A percentile compares a stretch with the other conserved stretches of the same genome.
phyloP scores from a whole-genome alignment of 164 flowering plant genomes.

The Chimonanthus salicifolius region DNA sequence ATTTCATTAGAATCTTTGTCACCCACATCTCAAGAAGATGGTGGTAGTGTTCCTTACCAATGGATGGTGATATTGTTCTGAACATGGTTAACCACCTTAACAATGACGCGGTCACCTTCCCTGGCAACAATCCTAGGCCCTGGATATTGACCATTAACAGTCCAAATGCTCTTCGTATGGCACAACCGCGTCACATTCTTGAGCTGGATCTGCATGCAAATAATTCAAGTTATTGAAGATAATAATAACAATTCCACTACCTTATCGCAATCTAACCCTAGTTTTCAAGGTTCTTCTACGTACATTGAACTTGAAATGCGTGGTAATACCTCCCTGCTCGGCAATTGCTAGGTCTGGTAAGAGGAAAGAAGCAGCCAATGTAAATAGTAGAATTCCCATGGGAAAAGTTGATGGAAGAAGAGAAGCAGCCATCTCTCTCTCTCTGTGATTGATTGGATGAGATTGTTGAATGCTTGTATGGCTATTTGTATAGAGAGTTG shows the following conservation, averaged over 20 bases:
- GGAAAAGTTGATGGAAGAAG: slow-evolving; percentile 5
- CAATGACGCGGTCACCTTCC: slow-evolving; percentile 40
- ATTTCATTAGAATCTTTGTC: too few relatives aligned
- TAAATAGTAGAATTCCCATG: slow-evolving; percentile 4
- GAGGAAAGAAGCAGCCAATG: slow-evolving; percentile 8
- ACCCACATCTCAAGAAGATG: background rate
- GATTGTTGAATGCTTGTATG: background rate
- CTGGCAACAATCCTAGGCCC: slow-evolving; percentile 41
- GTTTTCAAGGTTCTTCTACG: background rate
- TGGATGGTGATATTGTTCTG: slow-evolving; percentile 36
- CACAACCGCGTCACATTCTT: slow-evolving; percentile 37
- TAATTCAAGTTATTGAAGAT: background rate
- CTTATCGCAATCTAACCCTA: background rate
- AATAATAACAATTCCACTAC: background rate
- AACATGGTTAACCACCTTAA: slow-evolving; percentile 39
- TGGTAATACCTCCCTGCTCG: slow-evolving; percentile 22
- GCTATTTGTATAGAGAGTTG: background rate
- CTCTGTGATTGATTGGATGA: background rate
- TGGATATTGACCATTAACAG: slow-evolving; percentile 43
- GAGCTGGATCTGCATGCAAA: slow-evolving; percentile 23
- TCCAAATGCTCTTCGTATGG: slow-evolving; percentile 29
- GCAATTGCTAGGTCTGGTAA: slow-evolving; percentile 16
- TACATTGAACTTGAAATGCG: slow-evolving; percentile 45
- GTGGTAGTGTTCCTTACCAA: slow-evolving; percentile 25
- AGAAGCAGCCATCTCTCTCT: slow-evolving; percentile 18